Evolutionary conservation across 139 green algal species (phyloP), one percentile per base, ranked within the genome.

Genomic region (Chlamydomonas sp.): DNA sequence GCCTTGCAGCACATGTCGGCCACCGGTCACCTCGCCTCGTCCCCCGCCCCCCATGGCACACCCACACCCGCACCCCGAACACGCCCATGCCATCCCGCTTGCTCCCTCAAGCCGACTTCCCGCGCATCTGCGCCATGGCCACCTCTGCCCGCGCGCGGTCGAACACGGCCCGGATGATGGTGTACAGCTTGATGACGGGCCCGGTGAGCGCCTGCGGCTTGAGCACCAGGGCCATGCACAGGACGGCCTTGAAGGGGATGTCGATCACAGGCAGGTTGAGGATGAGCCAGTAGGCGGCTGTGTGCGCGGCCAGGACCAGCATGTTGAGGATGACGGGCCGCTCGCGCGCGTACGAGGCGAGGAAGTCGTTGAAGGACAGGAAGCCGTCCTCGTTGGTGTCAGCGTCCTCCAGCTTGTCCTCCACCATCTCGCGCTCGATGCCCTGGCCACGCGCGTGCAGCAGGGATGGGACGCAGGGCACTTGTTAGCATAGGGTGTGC

Each of bases 381-480:
- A 88, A 88, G 74, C 84, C 84, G 64, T 88, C 84, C 75, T 88
- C 84, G 75, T 88, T 88, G 31, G 84, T 88, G 84, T 88, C 84
- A 1, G 84, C 84, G 84, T 88, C 84, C 76, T 88, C 84, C 49
- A 88, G 63, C 74, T 63, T 31, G 15, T 80, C 83, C 3, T 15
- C 63, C 72, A 87, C 83, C 5, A 87, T 60, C 73, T 87, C 83
- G 10, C 83, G 83, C 73, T 87, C 83, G 6, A 87, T 80, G 83
- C 83, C 83, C 83, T 87, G 68, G 0, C 4, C 67, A 20, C 62
- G 1, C 20, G 9, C 20, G 71, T 18, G 3, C 20, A 15, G 68
- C 15, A 20, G 12, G 12, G 68, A 6, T n/a, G 12, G 68, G 68
- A 15, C 68, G 68, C 12, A 31, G 10, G 68, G 9, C 12, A 20